Base-by-base conservation (phyloP, 345 rosid species). In the Bretschneidera sinensis region DNA sequence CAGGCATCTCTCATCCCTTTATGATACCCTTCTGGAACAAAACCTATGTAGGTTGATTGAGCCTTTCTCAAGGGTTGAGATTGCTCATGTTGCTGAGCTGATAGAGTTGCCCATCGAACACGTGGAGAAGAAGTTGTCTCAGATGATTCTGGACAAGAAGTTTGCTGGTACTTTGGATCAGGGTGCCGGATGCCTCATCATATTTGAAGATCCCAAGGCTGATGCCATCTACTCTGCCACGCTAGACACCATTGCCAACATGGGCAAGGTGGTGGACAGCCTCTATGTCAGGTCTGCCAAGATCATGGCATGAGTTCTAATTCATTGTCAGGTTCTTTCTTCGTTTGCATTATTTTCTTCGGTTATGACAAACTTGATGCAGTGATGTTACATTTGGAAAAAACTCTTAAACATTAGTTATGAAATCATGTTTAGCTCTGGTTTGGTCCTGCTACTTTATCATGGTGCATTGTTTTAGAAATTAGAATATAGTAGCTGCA, bases 261-360 rank as follows among this genome's bases (percentile, higher is more conserved):
- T 85, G 34, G 81, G 91, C 56, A 81, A 75, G 84, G 88, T 85
- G 1, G 91, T 85, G 34, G 91, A 85, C 73, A 85, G 91, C 74
- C 81, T 85, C 51, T 85, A 76, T 61, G 84, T 71, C 59, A 78
- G 91, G 75, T 83, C 88, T 58, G 91, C 91, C 50, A 83, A 83
- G 66, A 85, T 81, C 52, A 81, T 83, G 86, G 81, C 83, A 5
- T 81, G 63, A 72, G 55, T 6, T 4, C 14, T 20, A n/a, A n/a
- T n/a, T n/a, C n/a, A n/a, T n/a, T n/a, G n/a, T n/a, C n/a, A n/a
- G n/a, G n/a, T n/a, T n/a, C n/a, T n/a, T n/a, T n/a, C n/a, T n/a
- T n/a, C n/a, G n/a, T n/a, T n/a, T n/a, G n/a, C n/a, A n/a, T n/a
- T n/a, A n/a, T n/a, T n/a, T n/a, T n/a, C n/a, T n/a, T n/a, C n/a